Evolutionary conservation across 1,284 basidiomycete genomes (phyloP).

Genomic region (Ganoderma multipileum): DNA sequence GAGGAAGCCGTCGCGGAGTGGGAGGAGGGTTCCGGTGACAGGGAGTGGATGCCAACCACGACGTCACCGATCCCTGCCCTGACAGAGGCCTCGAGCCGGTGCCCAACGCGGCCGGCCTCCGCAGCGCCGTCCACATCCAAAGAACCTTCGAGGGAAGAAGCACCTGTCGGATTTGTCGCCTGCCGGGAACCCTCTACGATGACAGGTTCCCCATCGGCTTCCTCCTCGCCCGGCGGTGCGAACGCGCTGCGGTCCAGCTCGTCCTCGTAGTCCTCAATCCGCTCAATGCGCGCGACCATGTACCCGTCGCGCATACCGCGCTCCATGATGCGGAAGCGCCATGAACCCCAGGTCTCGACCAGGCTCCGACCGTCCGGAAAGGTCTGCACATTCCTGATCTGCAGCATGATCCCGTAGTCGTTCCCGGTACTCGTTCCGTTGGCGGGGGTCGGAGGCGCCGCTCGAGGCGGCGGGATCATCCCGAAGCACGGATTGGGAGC

Average conservation of each 20-base stretch:
- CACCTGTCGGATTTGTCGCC: background rate
- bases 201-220: background rate
- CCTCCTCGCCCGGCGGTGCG: conserved; percentile 40
- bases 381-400: conserved; percentile 88
- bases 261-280: conserved; percentile 61
- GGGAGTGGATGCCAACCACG: background rate
- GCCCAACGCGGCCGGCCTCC: conserved; percentile 3
- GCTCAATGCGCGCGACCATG: conserved; percentile 84
- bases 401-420: conserved; percentile 93
- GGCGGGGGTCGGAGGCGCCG: conserved; percentile 24
- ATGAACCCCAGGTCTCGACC: conserved; percentile 86
- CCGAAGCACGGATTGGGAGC: conserved; percentile 81
- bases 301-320: conserved; percentile 88
- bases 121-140: conserved; percentile 2
- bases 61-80: conserved; percentile 49
- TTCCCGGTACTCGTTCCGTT: conserved; percentile 47
- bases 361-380: conserved; percentile 89
- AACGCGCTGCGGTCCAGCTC: conserved; percentile 59
- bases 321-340: conserved; percentile 88
- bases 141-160: conserved; percentile 3
- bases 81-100: conserved; percentile 44
- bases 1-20: conserved; percentile 17
- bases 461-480: conserved; percentile 81
- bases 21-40: conserved; percentile 21
- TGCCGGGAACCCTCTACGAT: background rate